Conservation (phyloP, 305 asterid genomes). For the Fraxinus floribunda region DNA sequence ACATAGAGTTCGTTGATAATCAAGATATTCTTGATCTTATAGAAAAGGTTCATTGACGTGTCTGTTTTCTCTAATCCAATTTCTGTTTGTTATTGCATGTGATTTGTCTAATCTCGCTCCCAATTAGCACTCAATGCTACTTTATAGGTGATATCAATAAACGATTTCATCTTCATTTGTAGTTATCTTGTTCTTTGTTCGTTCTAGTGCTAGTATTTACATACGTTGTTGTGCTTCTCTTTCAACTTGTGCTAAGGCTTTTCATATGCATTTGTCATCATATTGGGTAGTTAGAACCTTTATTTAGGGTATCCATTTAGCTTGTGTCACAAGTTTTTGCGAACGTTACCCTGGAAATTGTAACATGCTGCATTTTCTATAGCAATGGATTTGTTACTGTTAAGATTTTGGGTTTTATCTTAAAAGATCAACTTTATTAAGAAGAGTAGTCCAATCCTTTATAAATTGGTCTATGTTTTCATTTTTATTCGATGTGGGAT, state of each 20-base stretch:
- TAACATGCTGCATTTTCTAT: not conserved
- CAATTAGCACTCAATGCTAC: not conserved
- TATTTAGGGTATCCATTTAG: not conserved
- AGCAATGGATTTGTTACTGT: not conserved
- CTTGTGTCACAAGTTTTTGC: not conserved
- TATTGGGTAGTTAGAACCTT: not conserved
- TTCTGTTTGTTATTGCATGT: not conserved
- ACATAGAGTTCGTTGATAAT: conserved; percentile 75
- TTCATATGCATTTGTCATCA: not conserved
- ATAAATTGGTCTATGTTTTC: no score
- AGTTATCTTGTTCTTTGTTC: not conserved
- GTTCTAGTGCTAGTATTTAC: not conserved
- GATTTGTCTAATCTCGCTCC: not conserved
- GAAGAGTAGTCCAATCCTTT: no score
- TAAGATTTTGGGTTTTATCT: no score
- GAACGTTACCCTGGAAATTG: not conserved
- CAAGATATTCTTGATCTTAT: conserved; percentile 89
- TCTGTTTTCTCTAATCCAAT: not conserved
- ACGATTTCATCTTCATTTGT: conserved; percentile 1
- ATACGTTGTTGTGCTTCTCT: not conserved
- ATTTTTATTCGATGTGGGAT: no score
- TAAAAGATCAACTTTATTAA: no score
- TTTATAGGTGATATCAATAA: not conserved
- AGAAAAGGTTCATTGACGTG: conserved; percentile 53
- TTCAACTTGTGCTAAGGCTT: not conserved